Base-by-base conservation (phyloP, 495 filamentous ascomycete genomes). In the Lasiosphaeria hispida region DNA sequence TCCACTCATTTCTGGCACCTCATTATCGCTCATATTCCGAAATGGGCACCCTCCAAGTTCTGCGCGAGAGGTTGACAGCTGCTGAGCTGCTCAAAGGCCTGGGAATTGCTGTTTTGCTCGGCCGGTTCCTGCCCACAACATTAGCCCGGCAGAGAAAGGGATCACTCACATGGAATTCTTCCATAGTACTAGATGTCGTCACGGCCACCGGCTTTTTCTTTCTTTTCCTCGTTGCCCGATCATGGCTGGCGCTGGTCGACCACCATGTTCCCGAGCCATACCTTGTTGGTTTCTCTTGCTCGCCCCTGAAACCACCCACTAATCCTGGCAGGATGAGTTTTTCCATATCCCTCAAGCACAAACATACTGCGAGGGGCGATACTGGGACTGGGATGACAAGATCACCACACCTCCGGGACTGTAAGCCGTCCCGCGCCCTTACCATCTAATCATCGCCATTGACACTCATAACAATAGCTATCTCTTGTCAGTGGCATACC, bases 311-410 rank as follows among this genome's bases (percentile, higher is more conserved):
- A 8, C 30, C 30, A 7, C 15, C 17, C 33, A 58, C 53, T 58
- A 30, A 72, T 63, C 13, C 48, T 5, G 4, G 11, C 56, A 93
- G 89, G 94, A 98, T 65, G 94, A 98, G 74, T 85, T 92, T 19
- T 98, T 98, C 72, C 94, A 98, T 65, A 85, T 97, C 48, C 87
- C 91, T 2, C 94, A 98, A 72, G 92, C 92, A 0, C 88, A 95
- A 53, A 80, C 80, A 8, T 98, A 97, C 69, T 96, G 92, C 72
- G 62, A 78, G 15, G 85, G 88, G 14, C 78, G 83, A 30, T 97
- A 86, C 74, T 68, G 69, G 34, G 74, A 86, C 14, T 98, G 95
- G 95, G 92, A 98, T 72, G 88, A 91, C 11, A 97, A 97, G 67
- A 91, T 98, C 60, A 98, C 94, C 8, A 98, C 94, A 2, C 94